A percentile compares a stretch with the other conserved stretches of the same genome.
Conservation (phyloP, 2,329 filamentous ascomycete species). For the Pseudogymnoascus sp. region DNA sequence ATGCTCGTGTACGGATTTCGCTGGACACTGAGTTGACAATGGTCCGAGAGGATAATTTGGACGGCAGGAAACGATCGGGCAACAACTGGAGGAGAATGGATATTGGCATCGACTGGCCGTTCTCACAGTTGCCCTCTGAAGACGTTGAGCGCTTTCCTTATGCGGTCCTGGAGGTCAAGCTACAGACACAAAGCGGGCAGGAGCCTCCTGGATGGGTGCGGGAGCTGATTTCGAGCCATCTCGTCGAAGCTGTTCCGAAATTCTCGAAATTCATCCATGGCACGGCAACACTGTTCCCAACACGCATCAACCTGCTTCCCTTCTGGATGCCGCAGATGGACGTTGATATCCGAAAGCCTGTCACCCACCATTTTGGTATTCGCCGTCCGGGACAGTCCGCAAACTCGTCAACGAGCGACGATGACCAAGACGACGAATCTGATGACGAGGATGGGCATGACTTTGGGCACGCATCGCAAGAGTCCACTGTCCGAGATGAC, state of each 20-base stretch:
- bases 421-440: constrained; percentile 63
- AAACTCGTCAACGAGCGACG: constrained; percentile 70
- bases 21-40: constrained; percentile 94
- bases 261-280: constrained; percentile 99
- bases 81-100: constrained; percentile 96
- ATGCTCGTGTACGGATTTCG: constrained; percentile 92
- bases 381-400: constrained; percentile 68
- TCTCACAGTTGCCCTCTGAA: constrained; percentile 75
- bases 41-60: constrained; percentile 90
- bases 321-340: constrained; percentile 99
- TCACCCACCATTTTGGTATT: constrained; percentile 84
- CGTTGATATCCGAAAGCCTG: constrained; percentile 90
- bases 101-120: constrained; percentile 93
- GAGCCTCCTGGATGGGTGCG: constrained; percentile 96
- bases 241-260: constrained; percentile 97
- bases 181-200: constrained; percentile 92
- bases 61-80: constrained; percentile 67
- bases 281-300: constrained; percentile 77
- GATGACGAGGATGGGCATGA: constrained; percentile 44
- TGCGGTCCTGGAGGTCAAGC: constrained; percentile 91
- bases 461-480: constrained; percentile 12
- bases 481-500: constrained; percentile 12
- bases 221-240: constrained; percentile 83
- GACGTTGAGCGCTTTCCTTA: constrained; percentile 93
- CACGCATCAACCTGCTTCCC: constrained; percentile 80